A percentile compares a stretch with the other conserved stretches of the same genome.
Conservation (phyloP, 345 rosid species). For the Cardamine resedifolia region DNA sequence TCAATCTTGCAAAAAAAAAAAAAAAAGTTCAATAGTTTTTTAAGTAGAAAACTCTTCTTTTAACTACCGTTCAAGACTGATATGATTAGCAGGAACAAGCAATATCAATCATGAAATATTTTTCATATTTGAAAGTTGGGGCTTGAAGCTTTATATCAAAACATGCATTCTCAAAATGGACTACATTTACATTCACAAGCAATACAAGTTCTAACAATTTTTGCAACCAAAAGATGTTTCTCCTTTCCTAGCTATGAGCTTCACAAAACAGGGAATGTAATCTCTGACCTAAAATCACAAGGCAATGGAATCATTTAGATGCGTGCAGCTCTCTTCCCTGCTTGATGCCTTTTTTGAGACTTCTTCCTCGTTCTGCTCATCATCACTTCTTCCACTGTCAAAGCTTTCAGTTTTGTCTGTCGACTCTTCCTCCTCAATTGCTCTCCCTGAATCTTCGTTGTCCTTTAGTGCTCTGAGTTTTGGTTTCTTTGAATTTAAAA, state of each 20-base stretch:
- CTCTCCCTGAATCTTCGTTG: conserved; percentile 44
- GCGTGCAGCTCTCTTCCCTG: conserved; percentile 45
- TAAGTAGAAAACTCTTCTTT: too few species aligned
- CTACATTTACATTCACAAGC: background rate
- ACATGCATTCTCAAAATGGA: background rate
- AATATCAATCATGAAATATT: too few species aligned
- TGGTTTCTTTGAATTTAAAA: conserved; percentile 76
- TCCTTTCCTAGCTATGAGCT: background rate
- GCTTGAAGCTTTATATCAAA: background rate
- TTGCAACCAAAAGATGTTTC: background rate
- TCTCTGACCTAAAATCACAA: too few species aligned
- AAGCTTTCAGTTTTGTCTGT: conserved; percentile 66
- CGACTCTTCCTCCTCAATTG: conserved; percentile 52
- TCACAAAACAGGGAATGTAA: background rate
- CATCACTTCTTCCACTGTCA: conserved; percentile 47
- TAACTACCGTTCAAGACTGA: too few species aligned
- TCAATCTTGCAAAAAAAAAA: too few species aligned
- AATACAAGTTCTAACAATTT: background rate
- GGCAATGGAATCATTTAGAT: too few species aligned
- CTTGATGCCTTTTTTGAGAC: conserved; percentile 37
- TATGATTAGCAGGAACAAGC: too few species aligned
- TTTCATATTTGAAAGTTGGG: background rate
- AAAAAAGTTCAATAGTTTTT: too few species aligned
- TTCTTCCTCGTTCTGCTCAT: conserved; percentile 46
- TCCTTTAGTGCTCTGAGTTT: conserved; percentile 85